Evolutionary conservation across 129 eudicot species (phyloP).

Genomic region (Flaveria linearis): DNA sequence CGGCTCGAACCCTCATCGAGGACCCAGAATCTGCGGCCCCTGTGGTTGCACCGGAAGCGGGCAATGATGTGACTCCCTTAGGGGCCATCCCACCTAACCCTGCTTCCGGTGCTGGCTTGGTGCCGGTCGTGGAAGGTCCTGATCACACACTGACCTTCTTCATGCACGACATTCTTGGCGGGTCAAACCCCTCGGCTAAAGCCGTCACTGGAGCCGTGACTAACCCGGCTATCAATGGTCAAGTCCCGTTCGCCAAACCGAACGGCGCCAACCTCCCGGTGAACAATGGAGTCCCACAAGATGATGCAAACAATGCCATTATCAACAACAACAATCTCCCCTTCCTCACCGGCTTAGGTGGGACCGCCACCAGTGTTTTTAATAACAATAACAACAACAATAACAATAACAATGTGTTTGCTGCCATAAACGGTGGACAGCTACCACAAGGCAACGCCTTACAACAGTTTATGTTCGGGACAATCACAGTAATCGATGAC

Average conservation of each 20-base stretch:
- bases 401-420: constrained; percentile 32
- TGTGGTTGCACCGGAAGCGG: constrained; percentile 27
- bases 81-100: constrained; percentile 41
- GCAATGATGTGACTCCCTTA: constrained; percentile 24
- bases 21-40: constrained; percentile 32
- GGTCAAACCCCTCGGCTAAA: constrained; percentile 56
- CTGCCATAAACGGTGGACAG: constrained; percentile 54
- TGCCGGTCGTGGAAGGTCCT: constrained; percentile 32
- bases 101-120: constrained; percentile 21
- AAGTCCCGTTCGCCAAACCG: constrained; percentile 56
- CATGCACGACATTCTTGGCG: constrained; percentile 62
- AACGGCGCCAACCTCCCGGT: constrained; percentile 50
- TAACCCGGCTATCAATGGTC: constrained; percentile 51
- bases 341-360: constrained; percentile 56
- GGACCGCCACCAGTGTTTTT: constrained; percentile 35
- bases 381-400: constrained; percentile 40
- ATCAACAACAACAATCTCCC: constrained; percentile 56
- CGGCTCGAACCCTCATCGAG: constrained; percentile 39
- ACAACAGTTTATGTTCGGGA: constrained; percentile 91
- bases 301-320: constrained; percentile 37
- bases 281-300: constrained; percentile 47
- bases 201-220: constrained; percentile 57
- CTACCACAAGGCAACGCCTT: constrained; percentile 58
- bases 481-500: constrained; percentile 79
- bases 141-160: constrained; percentile 48